phyloP scores from a whole-genome alignment of 306 rosid species.

The Ziziphus jujuba region DNA sequence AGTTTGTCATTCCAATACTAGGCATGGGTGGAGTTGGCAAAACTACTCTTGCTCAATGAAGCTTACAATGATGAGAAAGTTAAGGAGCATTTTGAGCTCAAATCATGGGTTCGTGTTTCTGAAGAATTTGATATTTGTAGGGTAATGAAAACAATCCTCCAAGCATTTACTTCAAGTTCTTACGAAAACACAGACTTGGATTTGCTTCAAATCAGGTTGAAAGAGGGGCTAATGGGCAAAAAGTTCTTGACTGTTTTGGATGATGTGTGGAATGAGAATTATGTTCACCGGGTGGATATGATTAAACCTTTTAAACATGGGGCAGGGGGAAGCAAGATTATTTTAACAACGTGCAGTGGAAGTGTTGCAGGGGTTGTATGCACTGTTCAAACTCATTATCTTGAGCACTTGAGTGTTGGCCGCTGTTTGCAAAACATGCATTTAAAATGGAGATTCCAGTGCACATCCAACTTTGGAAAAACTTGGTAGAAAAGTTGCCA shows the following conservation, averaged over 20 bases:
- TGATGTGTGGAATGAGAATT: background rate
- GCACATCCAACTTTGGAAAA: background rate
- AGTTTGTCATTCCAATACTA: slow-evolving; percentile 2
- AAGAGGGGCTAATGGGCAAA: background rate
- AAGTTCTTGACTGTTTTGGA: slow-evolving; percentile 2
- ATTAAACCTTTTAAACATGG: slow-evolving; percentile 1
- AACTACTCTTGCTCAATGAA: slow-evolving; percentile 6
- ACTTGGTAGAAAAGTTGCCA: background rate
- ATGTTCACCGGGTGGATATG: background rate
- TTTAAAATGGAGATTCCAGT: background rate
- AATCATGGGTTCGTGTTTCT: too few species aligned
- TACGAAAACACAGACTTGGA: background rate
- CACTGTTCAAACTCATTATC: background rate
- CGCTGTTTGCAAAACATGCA: slow-evolving; percentile 25
- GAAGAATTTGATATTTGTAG: too few species aligned
- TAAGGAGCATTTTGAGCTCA: too few species aligned
- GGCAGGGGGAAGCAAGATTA: slow-evolving; percentile 13
- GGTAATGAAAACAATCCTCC: background rate
- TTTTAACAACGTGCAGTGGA: background rate
- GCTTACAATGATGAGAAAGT: background rate
- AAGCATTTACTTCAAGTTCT: background rate
- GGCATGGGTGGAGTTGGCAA: slow-evolving; percentile 12
- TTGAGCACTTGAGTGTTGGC: background rate
- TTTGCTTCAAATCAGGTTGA: background rate
- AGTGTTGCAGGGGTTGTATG: background rate